Evolutionary conservation across 2,329 filamentous ascomycete genomes (phyloP), one percentile per base, ranked within the genome.

Genomic region (Gliomastix tumulicola): DNA sequence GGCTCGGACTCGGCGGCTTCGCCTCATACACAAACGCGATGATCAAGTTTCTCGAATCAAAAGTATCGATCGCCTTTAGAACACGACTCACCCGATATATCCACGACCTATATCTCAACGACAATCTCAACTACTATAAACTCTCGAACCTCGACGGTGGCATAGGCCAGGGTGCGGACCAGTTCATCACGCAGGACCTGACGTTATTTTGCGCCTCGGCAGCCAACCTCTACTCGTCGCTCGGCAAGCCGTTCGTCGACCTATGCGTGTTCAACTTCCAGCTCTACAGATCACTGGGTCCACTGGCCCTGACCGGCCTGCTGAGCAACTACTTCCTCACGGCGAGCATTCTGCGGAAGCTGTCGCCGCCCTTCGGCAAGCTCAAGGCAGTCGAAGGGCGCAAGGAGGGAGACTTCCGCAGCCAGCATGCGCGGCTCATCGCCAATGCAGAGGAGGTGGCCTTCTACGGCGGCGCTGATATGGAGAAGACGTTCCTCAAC

Each of bases 211-310:
- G 94, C 56, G 85, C 87, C 10, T 82, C 89, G 4, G 90, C 92
- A 2, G 89, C 92, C 13, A 87, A 88, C 17, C 66, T 98, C 6
- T 98, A 97, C 64, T 97, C 92, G 2, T 96, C 89, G 0, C 71
- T 98, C 4, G 92, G 92, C n/a, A 98, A 98, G 59, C 92, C 92
- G 0, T 80, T 96, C 46, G 87, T 98, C n/a, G 92, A 98, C 56
- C 71, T 98, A 3, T 86, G 89, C 47, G 92, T 97, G 32, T 98
- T 98, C 70, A 98, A 94, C 62, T 98, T 94, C 58, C 92, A 98
- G 59, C 76, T 98, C 1, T 95, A 94, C 59, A 83, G 83, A 23
- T 94, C 89, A 0, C 71, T 98, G 0, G 92, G 92, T 1, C 89
- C 90, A 2, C 62, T 97, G 15, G 92, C 92, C 1, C 66, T 97